Evolutionary conservation across 1,139 yeast species (phyloP).

Genomic region (Meyerozyma guilliermondii): DNA sequence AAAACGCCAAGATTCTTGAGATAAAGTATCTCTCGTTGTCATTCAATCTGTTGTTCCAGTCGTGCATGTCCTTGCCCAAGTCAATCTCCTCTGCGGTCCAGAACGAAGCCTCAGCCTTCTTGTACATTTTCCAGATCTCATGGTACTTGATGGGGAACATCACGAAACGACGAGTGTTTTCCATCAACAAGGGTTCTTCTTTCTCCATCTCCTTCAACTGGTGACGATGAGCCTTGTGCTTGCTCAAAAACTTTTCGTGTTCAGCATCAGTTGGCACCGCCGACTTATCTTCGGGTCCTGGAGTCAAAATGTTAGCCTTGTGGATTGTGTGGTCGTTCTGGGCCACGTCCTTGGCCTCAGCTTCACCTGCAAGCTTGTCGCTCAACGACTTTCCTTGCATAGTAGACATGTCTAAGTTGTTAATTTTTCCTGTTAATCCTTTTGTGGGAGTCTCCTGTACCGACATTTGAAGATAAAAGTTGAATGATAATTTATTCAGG

Average conservation of each 20-base stretch:
- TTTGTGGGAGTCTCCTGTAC: constrained; percentile 42
- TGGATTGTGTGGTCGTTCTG: constrained; percentile 21
- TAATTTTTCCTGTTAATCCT: constrained; percentile 46
- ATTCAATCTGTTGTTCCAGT: constrained; percentile 82
- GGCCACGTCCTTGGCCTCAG: constrained; percentile 35
- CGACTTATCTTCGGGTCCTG: constrained; percentile 9
- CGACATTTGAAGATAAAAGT: constrained; percentile 21
- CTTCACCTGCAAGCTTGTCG: constrained; percentile 43
- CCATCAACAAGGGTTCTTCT: constrained; percentile 84
- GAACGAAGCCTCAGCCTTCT: constrained; percentile 98
- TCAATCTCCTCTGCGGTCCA: constrained; percentile 99
- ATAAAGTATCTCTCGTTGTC: constrained; percentile 89
- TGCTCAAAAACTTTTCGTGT: constrained; percentile 52
- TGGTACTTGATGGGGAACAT: constrained; percentile 96
- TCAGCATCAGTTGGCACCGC: constrained; percentile 15
- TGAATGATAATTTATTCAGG: background rate
- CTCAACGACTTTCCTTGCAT: constrained; percentile 35
- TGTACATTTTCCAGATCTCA: constrained; percentile 98
- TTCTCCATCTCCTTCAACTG: constrained; percentile 68
- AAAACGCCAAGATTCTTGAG: constrained; percentile 92
- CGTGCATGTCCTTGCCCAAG: constrained; percentile 81
- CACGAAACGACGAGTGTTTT: constrained; percentile 87
- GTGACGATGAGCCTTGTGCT: constrained; percentile 68
- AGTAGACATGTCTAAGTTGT: constrained; percentile 33
- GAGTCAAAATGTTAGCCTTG: constrained; percentile 7